phyloP scores from a whole-genome alignment of 371 early-diverging fungal species.

The Mucor lusitanicus region DNA sequence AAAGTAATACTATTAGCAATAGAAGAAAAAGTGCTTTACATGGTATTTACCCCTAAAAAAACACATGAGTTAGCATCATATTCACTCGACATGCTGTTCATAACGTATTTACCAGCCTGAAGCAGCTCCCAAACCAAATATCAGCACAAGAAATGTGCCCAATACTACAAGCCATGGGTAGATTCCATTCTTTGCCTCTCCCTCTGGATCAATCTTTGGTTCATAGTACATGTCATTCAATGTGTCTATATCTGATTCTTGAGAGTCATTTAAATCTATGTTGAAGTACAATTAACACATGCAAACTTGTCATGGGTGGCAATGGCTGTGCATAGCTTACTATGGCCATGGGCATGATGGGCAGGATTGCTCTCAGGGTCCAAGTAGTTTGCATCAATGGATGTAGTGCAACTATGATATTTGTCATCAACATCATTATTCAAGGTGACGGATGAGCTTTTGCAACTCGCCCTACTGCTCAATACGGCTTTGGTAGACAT shows the following conservation, averaged over 20 bases:
- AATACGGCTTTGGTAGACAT: not conserved
- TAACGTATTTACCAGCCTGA: conserved; percentile 33
- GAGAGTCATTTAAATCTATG: not conserved
- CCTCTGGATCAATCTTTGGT: not conserved
- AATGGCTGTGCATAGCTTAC: not conserved
- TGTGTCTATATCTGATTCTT: not conserved
- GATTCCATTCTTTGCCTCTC: not conserved
- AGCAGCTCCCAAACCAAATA: conserved; percentile 52
- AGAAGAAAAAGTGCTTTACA: too few species aligned
- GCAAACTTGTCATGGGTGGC: not conserved
- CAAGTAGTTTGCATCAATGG: not conserved
- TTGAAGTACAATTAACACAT: not conserved
- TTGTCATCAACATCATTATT: not conserved
- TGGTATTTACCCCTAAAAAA: conserved; percentile 7
- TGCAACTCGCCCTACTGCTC: not conserved
- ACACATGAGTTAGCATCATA: not conserved
- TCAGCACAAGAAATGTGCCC: conserved; percentile 55
- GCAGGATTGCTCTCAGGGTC: not conserved
- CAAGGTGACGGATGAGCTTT: not conserved
- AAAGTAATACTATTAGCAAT: too few species aligned
- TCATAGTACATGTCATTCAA: not conserved
- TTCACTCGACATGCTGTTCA: not conserved
- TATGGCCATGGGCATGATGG: too few species aligned
- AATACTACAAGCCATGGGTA: conserved; percentile 63
- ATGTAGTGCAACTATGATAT: not conserved